Conservation (phyloP, 78 protist genomes). For the Cavenderia fasciculata region DNA sequence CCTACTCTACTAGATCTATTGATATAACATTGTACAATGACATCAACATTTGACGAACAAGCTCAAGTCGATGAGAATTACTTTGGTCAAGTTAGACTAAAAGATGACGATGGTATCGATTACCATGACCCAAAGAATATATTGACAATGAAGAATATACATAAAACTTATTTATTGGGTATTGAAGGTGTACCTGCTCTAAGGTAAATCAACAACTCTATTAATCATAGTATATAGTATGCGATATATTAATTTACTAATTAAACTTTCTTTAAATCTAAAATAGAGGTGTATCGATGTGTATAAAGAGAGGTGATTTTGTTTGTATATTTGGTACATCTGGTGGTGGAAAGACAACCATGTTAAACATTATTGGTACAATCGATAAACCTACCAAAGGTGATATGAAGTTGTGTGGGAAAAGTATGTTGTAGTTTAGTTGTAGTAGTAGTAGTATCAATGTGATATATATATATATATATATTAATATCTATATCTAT, state of each 20-base stretch:
- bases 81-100: slow-evolving; percentile 68
- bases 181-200: slow-evolving; percentile 97
- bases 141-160: slow-evolving; percentile 89
- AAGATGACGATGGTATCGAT: slow-evolving; percentile 46
- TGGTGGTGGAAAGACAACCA: slow-evolving; percentile 96
- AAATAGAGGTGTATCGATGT: slow-evolving; percentile 87
- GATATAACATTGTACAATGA: too few species aligned
- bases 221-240: neutral
- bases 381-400: slow-evolving; percentile 97
- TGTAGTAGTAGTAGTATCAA: neutral
- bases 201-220: slow-evolving; percentile 32
- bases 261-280: neutral
- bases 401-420: slow-evolving; percentile 83
- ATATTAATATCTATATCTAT: neutral
- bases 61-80: slow-evolving; percentile 62
- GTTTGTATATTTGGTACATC: slow-evolving; percentile 94
- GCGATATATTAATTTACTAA: neutral
- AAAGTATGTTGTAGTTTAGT: slow-evolving; percentile 45
- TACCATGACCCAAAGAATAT: slow-evolving; percentile 72
- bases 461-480: neutral
- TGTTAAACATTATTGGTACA: slow-evolving; percentile 95
- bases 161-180: slow-evolving; percentile 97
- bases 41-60: too few species aligned
- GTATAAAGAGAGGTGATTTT: slow-evolving; percentile 91
- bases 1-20: too few species aligned